Base-by-base conservation (phyloP, 1,284 basidiomycete genomes). In the Ganoderma lucidum region DNA sequence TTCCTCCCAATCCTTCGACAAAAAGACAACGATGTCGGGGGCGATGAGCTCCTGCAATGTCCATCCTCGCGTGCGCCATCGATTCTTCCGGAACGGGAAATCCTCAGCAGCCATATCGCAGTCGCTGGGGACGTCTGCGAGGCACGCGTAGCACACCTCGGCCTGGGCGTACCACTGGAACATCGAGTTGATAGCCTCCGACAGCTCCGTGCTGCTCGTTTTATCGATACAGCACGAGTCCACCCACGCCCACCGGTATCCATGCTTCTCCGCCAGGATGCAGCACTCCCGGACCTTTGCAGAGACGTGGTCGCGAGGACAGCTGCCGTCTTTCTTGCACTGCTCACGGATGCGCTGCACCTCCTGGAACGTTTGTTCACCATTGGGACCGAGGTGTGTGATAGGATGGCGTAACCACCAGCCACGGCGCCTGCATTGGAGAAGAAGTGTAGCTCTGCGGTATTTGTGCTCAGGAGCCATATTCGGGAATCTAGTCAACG, bases 131-230 rank as follows among this genome's bases (percentile, higher is more conserved):
- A 48, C 45, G 9, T 48, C 45, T 8, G 45, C 45, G n/a, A 48
- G 45, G n/a, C 23, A 48, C 45, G 45, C 45, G n/a, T 48, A 48
- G n/a, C 45, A 23, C 9, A 48, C n/a, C 45, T 48, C 45, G 45
- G 45, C 45, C 45, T 48, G 45, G 6, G 45, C 45, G n/a, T 48
- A 48, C 45, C 45, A 48, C n/a, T 48, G 45, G 45, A 48, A 48
- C 45, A 23, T 48, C 19, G 45, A 48, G n/a, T 48, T 48, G 45
- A 48, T 48, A 8, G 45, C 45, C 45, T 48, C 45, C 45, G 42
- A 44, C 5, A 44, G 42, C 42, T 44, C 42, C 42, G 42, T 44
- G 42, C 42, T 44, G 17, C 42, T 44, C 42, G 42, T 44, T 15
- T 44, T 44, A 15, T 44, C 42, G 5, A 42, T 42, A 14, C 41